phyloP scores from a whole-genome alignment of 257 asterid species.

The Lithospermum erythrorhizon region DNA sequence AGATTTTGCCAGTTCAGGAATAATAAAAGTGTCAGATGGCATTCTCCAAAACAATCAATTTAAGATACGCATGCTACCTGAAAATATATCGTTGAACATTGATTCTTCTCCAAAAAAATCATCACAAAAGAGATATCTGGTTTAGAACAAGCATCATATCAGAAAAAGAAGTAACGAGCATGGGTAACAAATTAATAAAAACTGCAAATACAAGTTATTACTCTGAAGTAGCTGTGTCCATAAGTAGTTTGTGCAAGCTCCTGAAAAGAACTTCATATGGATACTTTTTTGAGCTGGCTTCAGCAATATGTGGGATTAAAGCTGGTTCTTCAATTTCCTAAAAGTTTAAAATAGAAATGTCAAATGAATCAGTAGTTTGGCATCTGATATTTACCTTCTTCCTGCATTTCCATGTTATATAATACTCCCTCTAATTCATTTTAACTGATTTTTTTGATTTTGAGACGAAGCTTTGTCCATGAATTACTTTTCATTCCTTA shows the following conservation, averaged over 20 bases:
- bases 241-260: slow-evolving; percentile 95
- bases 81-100: slow-evolving; percentile 78
- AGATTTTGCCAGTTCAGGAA: not conserved
- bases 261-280: slow-evolving; percentile 99
- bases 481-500: too few relatives aligned
- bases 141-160: slow-evolving; percentile 15
- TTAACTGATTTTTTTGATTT: too few relatives aligned
- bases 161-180: slow-evolving; percentile 2
- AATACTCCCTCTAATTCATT: too few relatives aligned
- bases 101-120: slow-evolving; percentile 94
- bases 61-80: slow-evolving; percentile 42
- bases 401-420: too few relatives aligned
- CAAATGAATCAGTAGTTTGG: not conserved
- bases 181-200: slow-evolving; percentile 1
- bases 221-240: slow-evolving; percentile 99
- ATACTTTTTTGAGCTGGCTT: slow-evolving; percentile 89
- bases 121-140: slow-evolving; percentile 94
- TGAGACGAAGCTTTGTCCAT: too few relatives aligned
- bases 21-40: not conserved
- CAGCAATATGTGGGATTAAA: slow-evolving; percentile 96
- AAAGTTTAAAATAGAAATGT: slow-evolving; percentile 8
- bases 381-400: not conserved
- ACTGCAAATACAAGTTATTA: slow-evolving; percentile 20
- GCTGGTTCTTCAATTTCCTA: slow-evolving; percentile 99
- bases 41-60: not conserved